Evolutionary conservation across 2,329 filamentous ascomycete species (phyloP).

Genomic region (Aspergillus jensenii): DNA sequence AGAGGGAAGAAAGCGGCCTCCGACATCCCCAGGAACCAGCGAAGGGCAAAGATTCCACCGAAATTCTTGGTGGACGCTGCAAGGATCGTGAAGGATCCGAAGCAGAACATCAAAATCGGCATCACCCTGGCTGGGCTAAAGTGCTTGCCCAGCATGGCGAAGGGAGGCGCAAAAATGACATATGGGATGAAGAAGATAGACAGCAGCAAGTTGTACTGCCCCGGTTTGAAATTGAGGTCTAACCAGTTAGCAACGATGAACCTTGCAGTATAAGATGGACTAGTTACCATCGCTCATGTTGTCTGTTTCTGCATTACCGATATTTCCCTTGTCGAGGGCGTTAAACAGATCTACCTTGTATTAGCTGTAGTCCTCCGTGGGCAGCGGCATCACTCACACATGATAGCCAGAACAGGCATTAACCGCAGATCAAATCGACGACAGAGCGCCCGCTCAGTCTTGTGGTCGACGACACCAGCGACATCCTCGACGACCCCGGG

Average conservation of each 20-base stretch:
- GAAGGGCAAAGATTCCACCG: slow-evolving; percentile 63
- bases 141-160: slow-evolving; percentile 67
- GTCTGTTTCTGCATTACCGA: slow-evolving; percentile 59
- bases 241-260: slow-evolving; percentile 5
- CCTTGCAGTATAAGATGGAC: no score
- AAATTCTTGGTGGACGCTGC: slow-evolving; percentile 60
- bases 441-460: slow-evolving; percentile 50
- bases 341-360: slow-evolving; percentile 54
- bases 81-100: slow-evolving; percentile 65
- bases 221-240: slow-evolving; percentile 57
- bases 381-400: slow-evolving; percentile 44
- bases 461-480: slow-evolving; percentile 41
- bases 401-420: slow-evolving; percentile 58
- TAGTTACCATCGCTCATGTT: slow-evolving; percentile 43
- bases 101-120: slow-evolving; percentile 67
- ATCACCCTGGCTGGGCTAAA: slow-evolving; percentile 64
- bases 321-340: slow-evolving; percentile 51
- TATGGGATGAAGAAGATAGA: slow-evolving; percentile 75
- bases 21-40: slow-evolving; percentile 69
- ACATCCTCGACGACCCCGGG: slow-evolving; percentile 26
- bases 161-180: slow-evolving; percentile 66
- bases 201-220: slow-evolving; percentile 69
- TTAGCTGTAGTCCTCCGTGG: not conserved
- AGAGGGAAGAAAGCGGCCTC: slow-evolving; percentile 70
- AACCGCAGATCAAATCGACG: slow-evolving; percentile 54